phyloP scores from a whole-genome alignment of 176 grass and related monocot species.

The Bromus sterilis region DNA sequence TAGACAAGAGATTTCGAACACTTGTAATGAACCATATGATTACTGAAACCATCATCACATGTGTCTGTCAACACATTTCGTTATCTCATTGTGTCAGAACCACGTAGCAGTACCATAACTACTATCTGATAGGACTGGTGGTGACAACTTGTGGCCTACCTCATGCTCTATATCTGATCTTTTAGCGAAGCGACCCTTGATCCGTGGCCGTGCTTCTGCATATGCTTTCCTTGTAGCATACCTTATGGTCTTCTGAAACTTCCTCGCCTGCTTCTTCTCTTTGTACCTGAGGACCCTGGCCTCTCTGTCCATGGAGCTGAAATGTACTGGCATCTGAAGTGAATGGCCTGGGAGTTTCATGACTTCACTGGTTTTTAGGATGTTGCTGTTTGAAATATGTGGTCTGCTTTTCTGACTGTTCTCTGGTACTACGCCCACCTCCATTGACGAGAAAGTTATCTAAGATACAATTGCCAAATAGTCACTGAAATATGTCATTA shows the following conservation, averaged over 20 bases:
- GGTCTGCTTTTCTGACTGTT: slow-evolving; percentile 2
- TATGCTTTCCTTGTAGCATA: slow-evolving; percentile 57
- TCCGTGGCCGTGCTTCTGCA: slow-evolving; percentile 45
- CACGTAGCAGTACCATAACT: slow-evolving; percentile 22
- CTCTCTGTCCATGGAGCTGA: slow-evolving; percentile 43
- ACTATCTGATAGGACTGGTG: slow-evolving; percentile 1
- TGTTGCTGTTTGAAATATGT: slow-evolving; percentile 38
- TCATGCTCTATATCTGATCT: slow-evolving; percentile 38
- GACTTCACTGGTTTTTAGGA: neutral
- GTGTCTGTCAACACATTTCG: slow-evolving; percentile 4
- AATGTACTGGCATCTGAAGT: slow-evolving; percentile 26
- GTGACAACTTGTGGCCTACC: slow-evolving; percentile 32
- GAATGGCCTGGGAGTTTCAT: neutral
- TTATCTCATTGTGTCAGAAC: slow-evolving; percentile 24
- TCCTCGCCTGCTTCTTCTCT: slow-evolving; percentile 46
- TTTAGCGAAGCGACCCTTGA: slow-evolving; percentile 66
- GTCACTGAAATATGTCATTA: slow-evolving; percentile 15
- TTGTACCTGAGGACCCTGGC: slow-evolving; percentile 51
- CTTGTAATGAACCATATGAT: neutral
- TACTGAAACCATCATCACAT: neutral
- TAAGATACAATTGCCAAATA: slow-evolving; percentile 34
- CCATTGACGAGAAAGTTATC: slow-evolving; percentile 64
- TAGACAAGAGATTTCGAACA: neutral
- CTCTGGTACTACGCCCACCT: slow-evolving; percentile 41
- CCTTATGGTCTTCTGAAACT: slow-evolving; percentile 46